Conservation (phyloP, 176 grass and related monocot genomes). For the Aegilops speltoides region DNA sequence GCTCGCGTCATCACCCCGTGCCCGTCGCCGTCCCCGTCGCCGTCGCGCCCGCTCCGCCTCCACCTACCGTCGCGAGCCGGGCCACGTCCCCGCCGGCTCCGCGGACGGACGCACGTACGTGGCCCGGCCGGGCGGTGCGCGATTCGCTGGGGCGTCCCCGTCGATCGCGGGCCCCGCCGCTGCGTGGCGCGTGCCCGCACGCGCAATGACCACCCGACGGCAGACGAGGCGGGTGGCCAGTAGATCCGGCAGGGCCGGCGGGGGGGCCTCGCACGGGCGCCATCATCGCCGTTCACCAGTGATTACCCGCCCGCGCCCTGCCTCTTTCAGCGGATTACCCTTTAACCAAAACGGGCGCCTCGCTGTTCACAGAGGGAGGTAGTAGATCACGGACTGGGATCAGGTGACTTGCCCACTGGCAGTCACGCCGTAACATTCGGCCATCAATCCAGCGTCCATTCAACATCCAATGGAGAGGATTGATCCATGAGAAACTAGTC, state of each 20-base stretch:
- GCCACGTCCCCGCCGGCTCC: conserved; percentile 2
- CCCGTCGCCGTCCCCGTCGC: background rate
- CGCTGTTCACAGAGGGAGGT: background rate
- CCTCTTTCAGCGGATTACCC: background rate
- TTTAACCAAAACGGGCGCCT: background rate
- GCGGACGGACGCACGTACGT: conserved; percentile 19
- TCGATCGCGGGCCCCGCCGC: background rate
- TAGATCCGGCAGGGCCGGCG: background rate
- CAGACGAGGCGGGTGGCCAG: no score
- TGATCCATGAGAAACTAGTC: no score
- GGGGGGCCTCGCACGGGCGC: background rate
- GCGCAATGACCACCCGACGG: background rate
- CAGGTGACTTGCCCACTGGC: no score
- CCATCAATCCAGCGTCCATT: no score
- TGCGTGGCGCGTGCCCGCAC: background rate
- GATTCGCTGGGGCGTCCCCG: conserved; percentile 6
- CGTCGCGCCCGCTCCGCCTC: background rate
- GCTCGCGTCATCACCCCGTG: background rate
- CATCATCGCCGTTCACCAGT: background rate
- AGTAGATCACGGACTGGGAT: no score
- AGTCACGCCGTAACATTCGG: no score
- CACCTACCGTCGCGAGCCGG: conserved; percentile 10
- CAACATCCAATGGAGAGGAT: no score
- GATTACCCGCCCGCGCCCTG: background rate
- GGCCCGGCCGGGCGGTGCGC: background rate